phyloP scores from a whole-genome alignment of 176 grass and related monocot species.

The Musa schizocarpa region DNA sequence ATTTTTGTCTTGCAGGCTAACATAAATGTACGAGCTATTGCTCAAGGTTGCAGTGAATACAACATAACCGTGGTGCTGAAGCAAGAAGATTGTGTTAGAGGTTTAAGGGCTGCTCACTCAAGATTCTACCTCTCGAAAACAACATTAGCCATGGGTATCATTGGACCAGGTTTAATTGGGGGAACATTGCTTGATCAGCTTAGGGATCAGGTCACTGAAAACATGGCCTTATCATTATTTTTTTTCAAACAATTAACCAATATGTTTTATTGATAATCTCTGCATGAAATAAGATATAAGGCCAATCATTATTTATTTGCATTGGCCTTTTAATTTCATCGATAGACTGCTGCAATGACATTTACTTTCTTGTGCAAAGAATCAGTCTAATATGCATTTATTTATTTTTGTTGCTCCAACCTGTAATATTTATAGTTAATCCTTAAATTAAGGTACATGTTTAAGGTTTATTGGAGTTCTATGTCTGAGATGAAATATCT shows the following conservation, averaged over 20 bases:
- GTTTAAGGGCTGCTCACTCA: conserved; percentile 73
- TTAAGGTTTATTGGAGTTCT: neutral
- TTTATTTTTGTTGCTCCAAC: neutral
- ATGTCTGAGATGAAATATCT: no score
- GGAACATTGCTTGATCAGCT: conserved; percentile 85
- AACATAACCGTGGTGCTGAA: conserved; percentile 98
- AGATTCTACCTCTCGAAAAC: conserved; percentile 95
- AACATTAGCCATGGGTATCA: conserved; percentile 75
- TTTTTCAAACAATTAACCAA: neutral
- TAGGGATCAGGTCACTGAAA: conserved; percentile 60
- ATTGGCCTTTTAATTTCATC: no score
- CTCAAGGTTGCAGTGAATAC: conserved; percentile 98
- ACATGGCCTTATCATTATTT: neutral
- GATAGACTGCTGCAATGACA: neutral
- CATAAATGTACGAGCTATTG: conserved; percentile 96
- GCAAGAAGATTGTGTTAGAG: conserved; percentile 93
- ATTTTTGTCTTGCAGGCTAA: conserved; percentile 47
- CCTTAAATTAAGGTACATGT: neutral
- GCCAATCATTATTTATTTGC: no score
- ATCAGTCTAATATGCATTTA: neutral
- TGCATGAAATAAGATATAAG: no score
- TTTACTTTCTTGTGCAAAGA: no score
- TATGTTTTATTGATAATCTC: neutral
- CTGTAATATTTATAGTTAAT: no score
- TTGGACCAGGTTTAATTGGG: conserved; percentile 92